Percentiles rank a stretch among this genome's conserved stretches.
phyloP scores from a whole-genome alignment of 768 basidiomycete genomes.

The Trametes meyenii region DNA sequence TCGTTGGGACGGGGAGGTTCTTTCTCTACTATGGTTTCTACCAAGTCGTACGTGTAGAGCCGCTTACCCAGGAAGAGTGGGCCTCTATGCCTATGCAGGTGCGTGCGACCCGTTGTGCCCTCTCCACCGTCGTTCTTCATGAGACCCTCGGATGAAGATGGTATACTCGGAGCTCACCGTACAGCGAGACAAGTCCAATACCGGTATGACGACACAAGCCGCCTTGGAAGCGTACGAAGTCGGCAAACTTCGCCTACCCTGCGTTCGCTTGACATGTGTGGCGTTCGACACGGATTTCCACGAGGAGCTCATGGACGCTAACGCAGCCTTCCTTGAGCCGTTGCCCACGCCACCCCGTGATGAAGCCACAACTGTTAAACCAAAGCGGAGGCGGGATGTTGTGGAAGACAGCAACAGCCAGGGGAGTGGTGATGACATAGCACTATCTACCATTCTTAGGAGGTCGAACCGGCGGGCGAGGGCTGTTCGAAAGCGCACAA shows the following conservation, averaged over 20 bases:
- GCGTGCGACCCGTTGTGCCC: slow-evolving; percentile 13
- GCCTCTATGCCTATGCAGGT: slow-evolving; percentile 43
- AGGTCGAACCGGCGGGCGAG: too few species aligned
- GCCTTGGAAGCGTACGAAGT: slow-evolving; percentile 43
- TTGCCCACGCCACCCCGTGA: too few species aligned
- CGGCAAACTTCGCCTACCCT: slow-evolving; percentile 48
- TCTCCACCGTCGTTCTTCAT: background rate
- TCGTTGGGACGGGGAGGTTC: slow-evolving; percentile 44
- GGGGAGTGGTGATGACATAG: too few species aligned
- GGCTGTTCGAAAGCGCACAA: too few species aligned
- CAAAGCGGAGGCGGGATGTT: too few species aligned
- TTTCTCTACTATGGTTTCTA: slow-evolving; percentile 53
- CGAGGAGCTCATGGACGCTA: background rate
- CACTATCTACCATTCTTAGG: too few species aligned
- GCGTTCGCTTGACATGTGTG: slow-evolving; percentile 48
- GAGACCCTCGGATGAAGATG: slow-evolving; percentile 3
- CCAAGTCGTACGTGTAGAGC: slow-evolving; percentile 39
- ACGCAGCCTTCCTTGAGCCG: background rate
- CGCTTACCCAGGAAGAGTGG: slow-evolving; percentile 51
- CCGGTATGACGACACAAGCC: background rate
- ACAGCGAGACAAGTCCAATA: slow-evolving; percentile 36
- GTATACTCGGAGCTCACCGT: slow-evolving; percentile 40
- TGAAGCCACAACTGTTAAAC: too few species aligned
- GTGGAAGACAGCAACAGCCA: too few species aligned
- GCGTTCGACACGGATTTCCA: slow-evolving; percentile 45